Evolutionary conservation across 73 alveolate genomes (phyloP).

Genomic region (Symbiodinium natans): DNA sequence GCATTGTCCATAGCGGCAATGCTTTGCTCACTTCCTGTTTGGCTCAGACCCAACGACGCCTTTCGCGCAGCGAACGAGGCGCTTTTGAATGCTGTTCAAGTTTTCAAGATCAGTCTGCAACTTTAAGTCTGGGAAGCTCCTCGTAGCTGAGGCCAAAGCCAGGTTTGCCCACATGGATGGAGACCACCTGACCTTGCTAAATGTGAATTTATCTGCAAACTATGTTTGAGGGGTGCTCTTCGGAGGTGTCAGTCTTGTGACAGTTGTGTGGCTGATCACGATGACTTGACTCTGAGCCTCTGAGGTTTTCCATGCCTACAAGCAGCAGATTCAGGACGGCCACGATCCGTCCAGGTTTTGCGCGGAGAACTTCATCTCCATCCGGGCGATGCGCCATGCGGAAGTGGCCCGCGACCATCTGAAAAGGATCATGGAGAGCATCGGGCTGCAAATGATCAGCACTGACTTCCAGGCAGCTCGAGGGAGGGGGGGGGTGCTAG

Average conservation of each 20-base stretch:
- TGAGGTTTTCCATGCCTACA: slow-evolving; percentile 91
- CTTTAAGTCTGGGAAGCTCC: too few species aligned
- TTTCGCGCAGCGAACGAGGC: slow-evolving; percentile 98
- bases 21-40: slow-evolving; percentile 98
- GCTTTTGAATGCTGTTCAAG: neutral
- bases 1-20: slow-evolving; percentile 98
- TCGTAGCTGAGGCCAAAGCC: slow-evolving; percentile 94
- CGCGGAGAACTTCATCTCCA: slow-evolving; percentile 69
- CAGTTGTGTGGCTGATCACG: neutral
- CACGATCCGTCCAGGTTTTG: slow-evolving; percentile 65
- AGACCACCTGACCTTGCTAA: slow-evolving; percentile 98
- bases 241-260: neutral
- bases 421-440: slow-evolving; percentile 77
- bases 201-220: slow-evolving; percentile 95
- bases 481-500: neutral
- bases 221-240: too few species aligned
- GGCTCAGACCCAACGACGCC: slow-evolving; percentile 97
- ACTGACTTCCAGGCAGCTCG: slow-evolving; percentile 76
- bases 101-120: neutral
- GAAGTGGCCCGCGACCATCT: slow-evolving; percentile 65
- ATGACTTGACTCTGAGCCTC: neutral
- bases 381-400: slow-evolving; percentile 75
- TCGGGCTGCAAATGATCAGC: slow-evolving; percentile 82
- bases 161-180: slow-evolving; percentile 99
- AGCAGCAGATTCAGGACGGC: slow-evolving; percentile 89